Percentiles rank a stretch among this genome's conserved stretches.
These are phyloP conservation scores for Aspergillus steynii DNA, from an alignment of 495 filamentous ascomycete genomes.

Conservation along the genomic window DNA sequence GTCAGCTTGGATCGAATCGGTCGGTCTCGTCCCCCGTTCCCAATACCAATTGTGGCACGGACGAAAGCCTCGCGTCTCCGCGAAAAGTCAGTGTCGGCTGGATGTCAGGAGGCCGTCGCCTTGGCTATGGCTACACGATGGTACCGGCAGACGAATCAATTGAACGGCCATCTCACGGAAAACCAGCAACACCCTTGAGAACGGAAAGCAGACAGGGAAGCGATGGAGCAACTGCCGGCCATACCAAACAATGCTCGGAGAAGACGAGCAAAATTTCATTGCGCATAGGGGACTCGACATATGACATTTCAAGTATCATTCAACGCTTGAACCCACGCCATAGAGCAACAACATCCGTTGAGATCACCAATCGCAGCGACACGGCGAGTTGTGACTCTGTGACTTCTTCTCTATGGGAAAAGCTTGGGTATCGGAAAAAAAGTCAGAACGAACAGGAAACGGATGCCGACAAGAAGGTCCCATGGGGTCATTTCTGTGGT, in stretches of 20 bases:
- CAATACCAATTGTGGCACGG: constrained; percentile 8
- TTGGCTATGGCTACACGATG: constrained; percentile 45
- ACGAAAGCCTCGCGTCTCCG: constrained; percentile 10
- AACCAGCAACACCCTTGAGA: neutral
- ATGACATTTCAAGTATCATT: neutral
- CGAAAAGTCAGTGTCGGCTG: constrained; percentile 46
- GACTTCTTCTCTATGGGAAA: constrained; percentile 30
- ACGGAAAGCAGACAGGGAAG: neutral
- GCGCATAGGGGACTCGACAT: constrained; percentile 8
- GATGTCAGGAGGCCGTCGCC: constrained; percentile 46
- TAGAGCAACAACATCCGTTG: constrained; percentile 2
- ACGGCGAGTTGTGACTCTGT: constrained; percentile 14
- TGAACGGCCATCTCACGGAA: constrained; percentile 2
- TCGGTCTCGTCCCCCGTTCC: constrained; percentile 7
- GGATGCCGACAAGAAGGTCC: constrained; percentile 8
- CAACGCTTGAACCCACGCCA: neutral
- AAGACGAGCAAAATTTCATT: constrained; percentile 3
- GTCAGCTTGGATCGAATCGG: constrained; percentile 26
- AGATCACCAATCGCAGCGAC: constrained; percentile 18
- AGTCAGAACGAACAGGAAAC: constrained; percentile 5
- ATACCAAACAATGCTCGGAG: neutral
- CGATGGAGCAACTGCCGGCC: neutral
- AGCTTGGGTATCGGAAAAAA: constrained; percentile 24
- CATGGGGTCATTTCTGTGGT: constrained; percentile 24
- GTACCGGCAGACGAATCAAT: constrained; percentile 27